A percentile compares a stretch with the other conserved stretches of the same genome.
These are phyloP conservation scores for Penicillium sp. DNA, from an alignment of 2,329 filamentous ascomycete species.

Conservation along the genomic window DNA sequence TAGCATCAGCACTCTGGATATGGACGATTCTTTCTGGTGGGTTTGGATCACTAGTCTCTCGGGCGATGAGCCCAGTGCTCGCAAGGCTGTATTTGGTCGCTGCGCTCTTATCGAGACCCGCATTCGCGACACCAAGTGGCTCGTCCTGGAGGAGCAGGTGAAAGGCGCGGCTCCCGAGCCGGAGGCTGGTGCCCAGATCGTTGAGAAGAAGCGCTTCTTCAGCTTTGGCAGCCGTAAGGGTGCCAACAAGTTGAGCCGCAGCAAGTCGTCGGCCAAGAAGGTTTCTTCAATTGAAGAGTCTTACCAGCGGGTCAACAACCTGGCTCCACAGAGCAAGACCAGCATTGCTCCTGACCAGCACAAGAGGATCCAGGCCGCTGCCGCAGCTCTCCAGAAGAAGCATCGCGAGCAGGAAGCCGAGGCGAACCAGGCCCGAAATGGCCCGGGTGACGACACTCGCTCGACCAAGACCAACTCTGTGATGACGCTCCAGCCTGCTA, in stretches of 20 bases:
- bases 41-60: constrained; percentile 98
- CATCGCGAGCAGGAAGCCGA: constrained; percentile 62
- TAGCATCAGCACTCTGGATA: constrained; percentile 79
- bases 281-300: constrained; percentile 52
- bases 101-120: constrained; percentile 90
- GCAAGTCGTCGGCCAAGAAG: constrained; percentile 70
- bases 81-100: constrained; percentile 91
- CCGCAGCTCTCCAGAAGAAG: constrained; percentile 75
- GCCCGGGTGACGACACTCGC: constrained; percentile 60
- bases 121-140: constrained; percentile 80
- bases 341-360: constrained; percentile 90
- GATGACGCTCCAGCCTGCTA: constrained; percentile 80
- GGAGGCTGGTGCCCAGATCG: constrained; percentile 83
- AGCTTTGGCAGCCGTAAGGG: constrained; percentile 75
- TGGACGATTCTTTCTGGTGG: constrained; percentile 99
- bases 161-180: constrained; percentile 88
- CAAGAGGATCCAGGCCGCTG: constrained; percentile 88
- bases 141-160: constrained; percentile 94
- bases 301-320: constrained; percentile 53
- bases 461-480: constrained; percentile 82
- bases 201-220: constrained; percentile 93
- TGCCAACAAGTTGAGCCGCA: constrained; percentile 59
- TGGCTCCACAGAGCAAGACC: constrained; percentile 68
- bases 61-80: constrained; percentile 78
- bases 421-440: constrained; percentile 48